Conservation (phyloP, 2,329 filamentous ascomycete genomes). For the Dactylellina drechsleri region DNA sequence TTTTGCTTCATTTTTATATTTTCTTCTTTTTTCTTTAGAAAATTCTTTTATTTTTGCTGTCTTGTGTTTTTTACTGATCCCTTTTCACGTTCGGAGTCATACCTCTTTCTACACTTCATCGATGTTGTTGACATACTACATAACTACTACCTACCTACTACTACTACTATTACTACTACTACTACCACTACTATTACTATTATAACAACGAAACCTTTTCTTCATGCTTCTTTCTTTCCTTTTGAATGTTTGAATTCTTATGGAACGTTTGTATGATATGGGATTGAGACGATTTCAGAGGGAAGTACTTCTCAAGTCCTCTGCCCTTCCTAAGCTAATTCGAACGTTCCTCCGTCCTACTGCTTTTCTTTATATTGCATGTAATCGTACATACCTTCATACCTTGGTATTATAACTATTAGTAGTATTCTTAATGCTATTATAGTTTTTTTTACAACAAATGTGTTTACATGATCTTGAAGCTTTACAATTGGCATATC, state of each 20-base stretch:
- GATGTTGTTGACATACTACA: conserved; percentile 21
- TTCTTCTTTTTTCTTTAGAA: conserved; percentile 8
- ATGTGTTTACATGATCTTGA: no score
- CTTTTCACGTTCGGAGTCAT: conserved; percentile 25
- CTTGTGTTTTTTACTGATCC: conserved; percentile 6
- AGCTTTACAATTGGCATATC: no score
- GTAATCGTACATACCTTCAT: conserved; percentile 31
- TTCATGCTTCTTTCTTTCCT: conserved; percentile 1
- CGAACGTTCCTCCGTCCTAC: not conserved
- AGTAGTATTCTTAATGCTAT: not conserved
- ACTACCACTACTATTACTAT: conserved; percentile 1
- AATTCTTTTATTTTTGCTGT: conserved; percentile 3
- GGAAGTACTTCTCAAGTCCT: no score
- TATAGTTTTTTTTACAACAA: not conserved
- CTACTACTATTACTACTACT: conserved; percentile 1
- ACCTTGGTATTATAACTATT: conserved; percentile 4
- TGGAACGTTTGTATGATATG: no score
- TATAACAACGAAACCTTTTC: not conserved
- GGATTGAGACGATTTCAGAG: no score
- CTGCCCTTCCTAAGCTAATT: no score
- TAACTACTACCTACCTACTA: conserved; percentile 6
- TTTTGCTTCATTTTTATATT: not conserved
- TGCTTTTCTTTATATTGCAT: conserved; percentile 10
- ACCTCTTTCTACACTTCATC: conserved; percentile 5
- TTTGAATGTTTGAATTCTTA: no score